Base-by-base conservation (phyloP, 2,329 filamentous ascomycete species). In the Lachnellula subtilissima region DNA sequence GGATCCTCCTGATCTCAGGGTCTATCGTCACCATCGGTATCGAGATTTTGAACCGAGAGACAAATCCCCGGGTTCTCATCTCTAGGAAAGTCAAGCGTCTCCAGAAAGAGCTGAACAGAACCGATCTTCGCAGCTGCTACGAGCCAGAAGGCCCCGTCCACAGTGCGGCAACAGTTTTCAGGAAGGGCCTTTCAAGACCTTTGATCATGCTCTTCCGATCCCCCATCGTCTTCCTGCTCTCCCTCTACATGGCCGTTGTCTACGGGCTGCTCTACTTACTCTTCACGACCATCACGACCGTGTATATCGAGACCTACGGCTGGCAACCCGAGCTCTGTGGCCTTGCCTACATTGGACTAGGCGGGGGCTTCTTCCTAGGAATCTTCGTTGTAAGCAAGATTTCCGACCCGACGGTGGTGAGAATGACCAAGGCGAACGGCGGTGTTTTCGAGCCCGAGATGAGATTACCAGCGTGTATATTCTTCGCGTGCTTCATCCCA, bases 181-280 rank as follows among this genome's bases (percentile, higher is more conserved):
- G 67, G 7, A 63, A 63, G 49, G 78, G 80, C 35, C 71, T 85
- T 45, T 65, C 77, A 7, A 76, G 81, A 1, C 80, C 81, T 1
- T 58, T 78, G 42, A 79, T 78, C 63, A 70, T 75, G 65, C 66
- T 72, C 25, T 67, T 67, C 51, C 57, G 65, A 42, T 70, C 70
- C 19, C 72, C 73, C 0, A 72, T 75, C 45, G 66, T 74, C 2
- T 65, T 75, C 6, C 68, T 76, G 5, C 71, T 81, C 56, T 73
- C 75, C 0, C 49, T 82, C 0, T 83, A 83, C 55, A 71, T 83
- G 36, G 74, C 76, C 0, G 71, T 82, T 0, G 64, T 80, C 2
- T 83, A 83, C 58, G 77, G 80, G 19, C 71, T 81, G 0, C 68
- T 82, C 0, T 83, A 82, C 64, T 77, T 78, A 0, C 78, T 82